Evolutionary conservation across 305 asterid species (phyloP).

Genomic region (Fraxinus paxiana): DNA sequence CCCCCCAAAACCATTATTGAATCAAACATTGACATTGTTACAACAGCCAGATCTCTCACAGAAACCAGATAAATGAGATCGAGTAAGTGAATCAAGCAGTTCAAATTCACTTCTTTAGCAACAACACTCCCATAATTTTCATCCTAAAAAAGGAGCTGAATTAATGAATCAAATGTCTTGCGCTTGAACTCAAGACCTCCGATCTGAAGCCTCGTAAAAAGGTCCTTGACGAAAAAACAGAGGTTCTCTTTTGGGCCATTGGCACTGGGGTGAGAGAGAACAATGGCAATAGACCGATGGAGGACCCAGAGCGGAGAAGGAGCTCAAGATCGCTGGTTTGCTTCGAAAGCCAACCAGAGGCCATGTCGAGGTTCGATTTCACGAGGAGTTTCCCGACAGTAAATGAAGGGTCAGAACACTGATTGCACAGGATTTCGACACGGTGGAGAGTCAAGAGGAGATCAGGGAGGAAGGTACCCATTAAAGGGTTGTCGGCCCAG

Average conservation of each 20-base stretch:
- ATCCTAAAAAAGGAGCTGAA: constrained; percentile 56
- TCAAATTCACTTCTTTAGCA: constrained; percentile 52
- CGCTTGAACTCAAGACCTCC: constrained; percentile 74
- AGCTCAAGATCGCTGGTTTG: constrained; percentile 68
- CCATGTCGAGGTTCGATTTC: constrained; percentile 96
- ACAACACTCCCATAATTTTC: constrained; percentile 52
- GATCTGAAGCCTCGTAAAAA: constrained; percentile 79
- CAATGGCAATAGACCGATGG: constrained; percentile 82
- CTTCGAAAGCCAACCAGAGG: constrained; percentile 67
- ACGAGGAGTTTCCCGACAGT: constrained; percentile 73
- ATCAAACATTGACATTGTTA: constrained; percentile 51
- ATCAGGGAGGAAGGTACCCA: constrained; percentile 50
- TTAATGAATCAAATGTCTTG: constrained; percentile 64
- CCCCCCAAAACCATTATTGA: no score
- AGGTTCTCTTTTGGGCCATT: constrained; percentile 50
- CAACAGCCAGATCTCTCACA: constrained; percentile 54
- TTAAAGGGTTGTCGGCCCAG: constrained; percentile 65
- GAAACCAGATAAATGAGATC: constrained; percentile 42
- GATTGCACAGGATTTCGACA: constrained; percentile 40
- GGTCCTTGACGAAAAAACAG: constrained; percentile 56
- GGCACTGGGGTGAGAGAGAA: constrained; percentile 62
- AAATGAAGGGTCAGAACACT: constrained; percentile 46
- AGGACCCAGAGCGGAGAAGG: constrained; percentile 75
- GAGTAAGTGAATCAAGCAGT: constrained; percentile 50
- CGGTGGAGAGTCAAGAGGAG: constrained; percentile 59